These are phyloP conservation scores for Nemania sp. DNA, from an alignment of 2,329 filamentous ascomycete genomes.

Conservation along the genomic window DNA sequence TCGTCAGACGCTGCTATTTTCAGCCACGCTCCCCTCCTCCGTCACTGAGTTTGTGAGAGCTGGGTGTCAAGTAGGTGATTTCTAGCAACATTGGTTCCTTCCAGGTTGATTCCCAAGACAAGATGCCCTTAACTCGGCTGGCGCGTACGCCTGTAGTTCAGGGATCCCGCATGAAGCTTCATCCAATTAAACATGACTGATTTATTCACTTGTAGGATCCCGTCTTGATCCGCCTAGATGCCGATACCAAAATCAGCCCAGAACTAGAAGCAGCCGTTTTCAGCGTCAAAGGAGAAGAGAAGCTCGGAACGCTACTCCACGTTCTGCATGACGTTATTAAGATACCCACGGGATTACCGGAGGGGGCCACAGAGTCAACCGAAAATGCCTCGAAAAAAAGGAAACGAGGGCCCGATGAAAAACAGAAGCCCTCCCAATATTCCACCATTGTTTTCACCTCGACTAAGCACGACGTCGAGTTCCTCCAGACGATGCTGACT, in stretches of 20 bases:
- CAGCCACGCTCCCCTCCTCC: conserved; percentile 90
- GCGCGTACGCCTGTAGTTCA: not conserved
- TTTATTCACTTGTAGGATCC: conserved; percentile 77
- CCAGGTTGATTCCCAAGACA: not conserved
- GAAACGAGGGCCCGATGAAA: conserved; percentile 63
- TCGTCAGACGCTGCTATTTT: conserved; percentile 91
- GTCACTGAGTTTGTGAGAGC: conserved; percentile 95
- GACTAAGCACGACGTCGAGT: conserved; percentile 87
- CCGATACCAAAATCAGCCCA: conserved; percentile 93
- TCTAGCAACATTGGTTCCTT: not conserved
- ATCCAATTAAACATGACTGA: not conserved
- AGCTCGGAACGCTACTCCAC: conserved; percentile 89
- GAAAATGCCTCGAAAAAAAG: conserved; percentile 67
- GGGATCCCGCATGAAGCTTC: not conserved
- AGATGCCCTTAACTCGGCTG: not conserved
- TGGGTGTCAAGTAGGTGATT: conserved; percentile 50
- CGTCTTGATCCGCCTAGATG: conserved; percentile 84
- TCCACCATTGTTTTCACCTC: conserved; percentile 87
- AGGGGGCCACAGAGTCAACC: conserved; percentile 49
- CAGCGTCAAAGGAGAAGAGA: conserved; percentile 87
- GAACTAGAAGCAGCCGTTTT: conserved; percentile 97
- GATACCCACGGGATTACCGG: conserved; percentile 73
- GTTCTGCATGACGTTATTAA: conserved; percentile 91
- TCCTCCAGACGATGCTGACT: conserved; percentile 79
- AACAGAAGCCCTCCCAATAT: conserved; percentile 78